Conservation (phyloP, 2,329 filamentous ascomycete species). For the Colletotrichum horii region DNA sequence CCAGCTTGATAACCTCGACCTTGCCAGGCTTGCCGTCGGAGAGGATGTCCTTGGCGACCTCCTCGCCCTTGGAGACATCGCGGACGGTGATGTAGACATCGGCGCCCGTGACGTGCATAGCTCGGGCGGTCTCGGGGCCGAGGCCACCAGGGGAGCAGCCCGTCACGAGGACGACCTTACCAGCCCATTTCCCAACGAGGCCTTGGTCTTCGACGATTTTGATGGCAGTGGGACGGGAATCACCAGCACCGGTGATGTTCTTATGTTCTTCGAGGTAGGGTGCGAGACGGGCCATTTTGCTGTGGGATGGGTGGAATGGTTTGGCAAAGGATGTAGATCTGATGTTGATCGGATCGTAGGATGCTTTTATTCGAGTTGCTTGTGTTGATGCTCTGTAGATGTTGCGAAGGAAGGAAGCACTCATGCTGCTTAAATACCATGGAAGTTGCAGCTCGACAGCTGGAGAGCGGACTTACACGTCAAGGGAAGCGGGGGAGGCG, state of each 20-base stretch:
- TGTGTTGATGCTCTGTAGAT: not conserved
- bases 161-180: conserved; percentile 30
- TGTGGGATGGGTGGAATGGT: not conserved
- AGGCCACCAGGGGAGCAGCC: conserved; percentile 44
- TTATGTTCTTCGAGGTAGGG: conserved; percentile 15
- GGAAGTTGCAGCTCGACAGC: not conserved
- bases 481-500: not conserved
- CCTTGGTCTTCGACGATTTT: conserved; percentile 22
- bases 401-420: not conserved
- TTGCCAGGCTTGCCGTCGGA: conserved; percentile 19
- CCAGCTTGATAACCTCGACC: conserved; percentile 37
- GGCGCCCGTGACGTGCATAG: conserved; percentile 17
- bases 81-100: conserved; percentile 18
- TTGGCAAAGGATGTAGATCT: not conserved
- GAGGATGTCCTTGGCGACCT: conserved; percentile 13
- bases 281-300: conserved; percentile 5
- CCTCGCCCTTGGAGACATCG: conserved; percentile 5
- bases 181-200: conserved; percentile 16
- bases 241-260: conserved; percentile 18
- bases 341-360: not conserved
- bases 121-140: conserved; percentile 45
- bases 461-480: not conserved
- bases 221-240: conserved; percentile 22
- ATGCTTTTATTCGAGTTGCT: not conserved
- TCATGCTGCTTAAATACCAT: not conserved